Evolutionary conservation across 2,329 filamentous ascomycete species (phyloP), one percentile per base, ranked within the genome.

Genomic region (Hirsutella thompsonii): DNA sequence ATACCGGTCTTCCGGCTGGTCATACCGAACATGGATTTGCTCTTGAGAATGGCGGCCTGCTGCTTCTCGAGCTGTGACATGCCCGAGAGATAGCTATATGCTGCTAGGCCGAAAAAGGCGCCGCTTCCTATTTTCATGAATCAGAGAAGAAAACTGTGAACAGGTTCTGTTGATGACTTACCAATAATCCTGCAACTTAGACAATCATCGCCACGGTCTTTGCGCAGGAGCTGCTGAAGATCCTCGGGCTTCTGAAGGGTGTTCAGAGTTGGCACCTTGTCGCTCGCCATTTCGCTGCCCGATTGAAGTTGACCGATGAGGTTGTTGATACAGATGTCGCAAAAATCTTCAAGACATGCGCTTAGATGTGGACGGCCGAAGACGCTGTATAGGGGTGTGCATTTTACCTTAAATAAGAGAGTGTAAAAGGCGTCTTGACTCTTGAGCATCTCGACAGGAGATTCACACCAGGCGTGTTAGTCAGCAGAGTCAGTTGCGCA

Each of bases 61-160:
- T 85, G 80, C 51, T 70, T 68, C 51, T 78, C 71, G 23, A 92
- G 73, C 58, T 89, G 83, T 39, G 68, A 67, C 60, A 79, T 81
- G 43, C 85, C 85, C 3, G 81, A 83, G 46, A 78, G 67, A 62
- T 88, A 89, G 59, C 79, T 88, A 62, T 89, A 92, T 1, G 70
- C 78, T 3, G 79, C 84, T 14, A 90, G 74, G 1, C 81, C 82
- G 42, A 86, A 67, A 47, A 92, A 87, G 1, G 83, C 81, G 32
- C 78, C 72, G 53, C 82, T 81, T 36, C 84, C 84, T 89, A 50
- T 13, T 23, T 13, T 19, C 10, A 10, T 14, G 14, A 20, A 29
- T 10, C 5, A 18, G 9, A 13, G 32, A 10, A 20, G 13, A 23
- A 6, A 20, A 23, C 4, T 14, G 33, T n/a, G n/a, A n/a, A n/a